Base-by-base conservation (phyloP, 2,329 filamentous ascomycete species). In the Colletotrichum spaethianum region DNA sequence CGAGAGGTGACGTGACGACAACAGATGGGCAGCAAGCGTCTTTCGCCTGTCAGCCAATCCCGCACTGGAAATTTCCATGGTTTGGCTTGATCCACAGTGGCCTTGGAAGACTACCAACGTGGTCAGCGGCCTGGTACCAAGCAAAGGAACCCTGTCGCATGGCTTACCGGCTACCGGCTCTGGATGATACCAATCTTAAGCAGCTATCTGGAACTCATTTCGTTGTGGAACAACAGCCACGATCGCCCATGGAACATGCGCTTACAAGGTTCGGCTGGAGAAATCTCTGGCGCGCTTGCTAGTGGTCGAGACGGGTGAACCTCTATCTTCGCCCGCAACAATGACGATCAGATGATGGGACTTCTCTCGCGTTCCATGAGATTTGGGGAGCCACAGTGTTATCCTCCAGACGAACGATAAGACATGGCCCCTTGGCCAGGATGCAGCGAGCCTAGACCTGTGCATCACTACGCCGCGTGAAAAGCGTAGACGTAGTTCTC, bases 171-270 rank as follows among this genome's bases (percentile, higher is more conserved):
- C 64, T 33, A 36, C 52, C 59, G 56, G 48, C 52, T 46, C 26
- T 14, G 55, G 31, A 60, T 36, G 59, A 60, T 40, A 53, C 66
- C 44, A 69, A 70, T 70, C 52, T 70, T 40, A 60, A 60, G 20
- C 44, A 40, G 66, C 23, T 42, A 63, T 46, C 53, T 70, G 52
- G 33, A 69, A 46, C 53, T 63, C 38, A 63, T 72, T 63, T 60
- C 53, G 53, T 52, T n/a, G 50, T 28, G 38, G 31, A 40, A 60
- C 44, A 38, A 40, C 36, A 46, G 59, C 31, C 44, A 69, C 23
- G 53, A 60, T 64, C 12, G 44, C 31, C 38, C 18, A 46, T 52
- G 53, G 67, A 28, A 65, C 52, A 59, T 38, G 36, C 31, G 61
- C 33, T 36, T 31, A 55, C 62, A 59, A 23, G 42, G 38, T 18